Evolutionary conservation across 331 rosid species (phyloP), one percentile per base, ranked within the genome.

Genomic region (Quercus tomentella): DNA sequence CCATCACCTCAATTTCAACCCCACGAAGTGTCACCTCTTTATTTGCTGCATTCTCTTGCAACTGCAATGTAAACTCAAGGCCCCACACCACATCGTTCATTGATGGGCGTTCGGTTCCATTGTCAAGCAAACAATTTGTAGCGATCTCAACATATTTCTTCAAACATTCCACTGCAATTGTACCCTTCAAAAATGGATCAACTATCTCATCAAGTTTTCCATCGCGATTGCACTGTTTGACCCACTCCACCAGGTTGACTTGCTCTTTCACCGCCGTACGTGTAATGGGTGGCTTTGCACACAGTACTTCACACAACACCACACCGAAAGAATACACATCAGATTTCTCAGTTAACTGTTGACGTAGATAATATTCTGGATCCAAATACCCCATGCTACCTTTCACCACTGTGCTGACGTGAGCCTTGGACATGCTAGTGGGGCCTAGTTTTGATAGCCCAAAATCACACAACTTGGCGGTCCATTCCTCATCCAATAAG

Each of bases 401-500:
- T 4, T 72, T 72, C 3, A 72, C 76, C 2, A 7, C 26, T 0
- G 61, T 54, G 45, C 17, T 55, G 25, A 25, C 25, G 7, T 66
- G 72, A 7, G 72, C 3, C 5, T 66, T 31, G 72, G 72, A 31
- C 14, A 18, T 18, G 25, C 26, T 8, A 8, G 23, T 8, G 20
- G 72, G 72, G n/a, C 72, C 72, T 4, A 33, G 1, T 66, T 66
- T 66, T 35, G 72, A 66, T 43, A 66, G 18, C 9, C 72, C 72
- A 20, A 66, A 66, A 66, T 79, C 75, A 5, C 54, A 15, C 4
- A 58, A 70, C 35, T 68, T 7, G 1, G 52, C 33, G n/a, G 30
- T 33, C 72, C 72, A 81, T 25, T 35, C 58, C 51, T 73, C 84
- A 17, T 76, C 79, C 56, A 85, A 20, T 6, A 75, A 16, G 4